Evolutionary conservation across 768 basidiomycete species (phyloP).

Genomic region (Leccinum broughii): DNA sequence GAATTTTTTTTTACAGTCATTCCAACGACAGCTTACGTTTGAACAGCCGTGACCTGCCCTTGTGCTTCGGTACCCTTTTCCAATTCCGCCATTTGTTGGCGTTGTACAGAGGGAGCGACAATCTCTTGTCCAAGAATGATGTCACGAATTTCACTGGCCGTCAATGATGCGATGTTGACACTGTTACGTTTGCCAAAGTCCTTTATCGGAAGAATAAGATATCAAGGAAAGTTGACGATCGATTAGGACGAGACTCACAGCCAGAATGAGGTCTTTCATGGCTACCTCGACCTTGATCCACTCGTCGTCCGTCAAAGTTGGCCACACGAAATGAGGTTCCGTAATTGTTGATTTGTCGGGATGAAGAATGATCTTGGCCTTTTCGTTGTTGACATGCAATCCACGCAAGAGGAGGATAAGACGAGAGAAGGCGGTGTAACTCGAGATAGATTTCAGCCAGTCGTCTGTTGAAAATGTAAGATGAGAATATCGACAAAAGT

Average conservation of each 20-base stretch:
- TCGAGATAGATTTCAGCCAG: conserved; percentile 98
- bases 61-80: conserved; percentile 97
- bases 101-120: conserved; percentile 90
- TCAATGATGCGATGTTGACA: conserved; percentile 97
- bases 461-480: conserved; percentile 59
- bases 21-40: conserved; percentile 56
- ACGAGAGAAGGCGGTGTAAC: conserved; percentile 98
- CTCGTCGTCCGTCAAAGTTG: conserved; percentile 87
- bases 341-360: conserved; percentile 80
- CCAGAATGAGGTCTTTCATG: conserved; percentile 94
- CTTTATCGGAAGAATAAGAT: conserved; percentile 37
- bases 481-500: neutral
- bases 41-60: conserved; percentile 91
- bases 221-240: neutral
- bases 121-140: conserved; percentile 99
- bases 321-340: conserved; percentile 98
- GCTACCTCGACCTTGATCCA: conserved; percentile 99
- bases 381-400: conserved; percentile 98
- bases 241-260: conserved; percentile 43
- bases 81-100: conserved; percentile 98
- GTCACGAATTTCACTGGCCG: conserved; percentile 94
- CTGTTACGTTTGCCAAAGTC: conserved; percentile 99
- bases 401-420: conserved; percentile 96
- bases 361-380: conserved; percentile 91
- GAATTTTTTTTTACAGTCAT: neutral